Conservation (phyloP, 345 rosid genomes). For the Syzygium oleosum region DNA sequence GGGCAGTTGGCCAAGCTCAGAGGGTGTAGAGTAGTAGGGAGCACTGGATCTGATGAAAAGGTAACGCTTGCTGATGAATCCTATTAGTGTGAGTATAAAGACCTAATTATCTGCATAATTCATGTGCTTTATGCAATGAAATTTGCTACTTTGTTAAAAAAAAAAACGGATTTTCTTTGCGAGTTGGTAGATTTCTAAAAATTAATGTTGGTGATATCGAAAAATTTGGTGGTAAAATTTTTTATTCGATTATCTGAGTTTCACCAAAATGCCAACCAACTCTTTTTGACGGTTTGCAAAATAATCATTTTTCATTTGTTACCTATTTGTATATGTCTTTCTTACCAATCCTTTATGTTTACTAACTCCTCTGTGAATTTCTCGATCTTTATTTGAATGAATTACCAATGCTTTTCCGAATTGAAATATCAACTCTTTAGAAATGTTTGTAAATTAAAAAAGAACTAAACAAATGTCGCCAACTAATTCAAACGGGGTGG, state of each 20-base stretch:
- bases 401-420: neutral
- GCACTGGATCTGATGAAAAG: constrained; percentile 44
- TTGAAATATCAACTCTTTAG: neutral
- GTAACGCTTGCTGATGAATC: neutral
- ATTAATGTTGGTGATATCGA: neutral
- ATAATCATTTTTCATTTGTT: too few species aligned
- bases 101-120: neutral
- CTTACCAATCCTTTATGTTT: neutral
- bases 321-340: neutral
- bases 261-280: too few species aligned
- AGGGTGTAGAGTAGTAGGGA: constrained; percentile 40
- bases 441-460: neutral
- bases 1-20: constrained; percentile 43
- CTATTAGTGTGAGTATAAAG: neutral
- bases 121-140: neutral
- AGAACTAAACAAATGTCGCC: neutral
- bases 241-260: too few species aligned
- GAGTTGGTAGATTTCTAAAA: neutral
- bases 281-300: too few species aligned
- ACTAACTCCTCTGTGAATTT: neutral
- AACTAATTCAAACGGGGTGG: neutral
- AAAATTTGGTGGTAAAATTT: neutral
- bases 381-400: neutral
- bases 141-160: neutral
- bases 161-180: neutral